phyloP scores from a whole-genome alignment of 176 grass and related monocot species.

The Alopecurus myosuroides region DNA sequence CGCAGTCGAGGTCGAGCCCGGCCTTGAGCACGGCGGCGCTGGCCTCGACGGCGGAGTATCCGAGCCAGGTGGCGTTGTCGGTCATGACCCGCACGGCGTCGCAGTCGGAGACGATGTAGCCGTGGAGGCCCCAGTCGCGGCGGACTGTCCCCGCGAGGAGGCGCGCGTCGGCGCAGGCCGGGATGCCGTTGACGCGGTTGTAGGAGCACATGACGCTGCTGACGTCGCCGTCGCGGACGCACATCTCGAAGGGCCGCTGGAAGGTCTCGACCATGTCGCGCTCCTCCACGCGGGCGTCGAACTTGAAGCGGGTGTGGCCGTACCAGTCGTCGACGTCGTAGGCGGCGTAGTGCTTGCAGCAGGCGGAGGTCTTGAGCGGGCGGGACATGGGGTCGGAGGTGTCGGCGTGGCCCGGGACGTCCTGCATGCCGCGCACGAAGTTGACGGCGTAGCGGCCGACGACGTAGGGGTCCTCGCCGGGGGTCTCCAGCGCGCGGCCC shows the following conservation, averaged over 20 bases:
- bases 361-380: slow-evolving; percentile 45
- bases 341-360: slow-evolving; percentile 64
- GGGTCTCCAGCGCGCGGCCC: slow-evolving; percentile 44
- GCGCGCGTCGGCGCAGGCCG: slow-evolving; percentile 40
- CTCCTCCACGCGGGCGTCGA: slow-evolving; percentile 43
- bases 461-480: slow-evolving; percentile 46
- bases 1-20: slow-evolving; percentile 40
- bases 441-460: slow-evolving; percentile 37
- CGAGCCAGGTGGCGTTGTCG: slow-evolving; percentile 27
- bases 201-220: slow-evolving; percentile 59
- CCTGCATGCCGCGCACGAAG: slow-evolving; percentile 47
- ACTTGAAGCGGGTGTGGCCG: slow-evolving; percentile 26
- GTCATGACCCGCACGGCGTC: slow-evolving; percentile 42
- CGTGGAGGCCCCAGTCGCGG: slow-evolving; percentile 42
- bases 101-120: slow-evolving; percentile 64
- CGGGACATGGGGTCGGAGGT: background rate
- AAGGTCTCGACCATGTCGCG: slow-evolving; percentile 58
- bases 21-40: slow-evolving; percentile 29
- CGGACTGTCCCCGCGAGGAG: slow-evolving; percentile 40
- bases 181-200: slow-evolving; percentile 51
- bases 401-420: background rate
- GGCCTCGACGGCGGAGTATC: slow-evolving; percentile 24
- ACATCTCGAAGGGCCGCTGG: slow-evolving; percentile 51
- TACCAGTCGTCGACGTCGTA: slow-evolving; percentile 48
- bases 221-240: slow-evolving; percentile 38